Conservation (phyloP, 148 eudicot genomes). For the Cornus kousa region DNA sequence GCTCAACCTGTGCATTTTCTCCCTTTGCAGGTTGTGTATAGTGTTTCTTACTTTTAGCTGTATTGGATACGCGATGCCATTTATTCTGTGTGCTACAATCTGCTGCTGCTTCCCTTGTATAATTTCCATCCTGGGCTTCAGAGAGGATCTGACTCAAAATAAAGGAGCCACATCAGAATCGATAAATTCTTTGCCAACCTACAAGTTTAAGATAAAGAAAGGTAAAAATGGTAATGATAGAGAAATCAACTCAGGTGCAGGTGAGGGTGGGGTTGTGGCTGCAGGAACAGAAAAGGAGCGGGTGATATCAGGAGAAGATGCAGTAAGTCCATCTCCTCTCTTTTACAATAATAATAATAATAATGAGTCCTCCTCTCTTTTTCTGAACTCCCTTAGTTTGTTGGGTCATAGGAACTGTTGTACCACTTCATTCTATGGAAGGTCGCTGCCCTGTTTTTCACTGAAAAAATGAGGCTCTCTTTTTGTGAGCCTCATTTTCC, state of each 20-base stretch:
- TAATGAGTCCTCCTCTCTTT: conserved; percentile 20
- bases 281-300: conserved; percentile 91
- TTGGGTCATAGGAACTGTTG: not conserved
- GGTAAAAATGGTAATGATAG: conserved; percentile 36
- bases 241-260: conserved; percentile 28
- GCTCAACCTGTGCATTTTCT: conserved; percentile 12
- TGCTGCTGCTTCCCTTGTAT: conserved; percentile 98
- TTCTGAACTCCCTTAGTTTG: not conserved
- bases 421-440: not conserved
- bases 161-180: conserved; percentile 89
- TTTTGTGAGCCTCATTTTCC: too few relatives aligned
- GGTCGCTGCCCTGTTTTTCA: not conserved
- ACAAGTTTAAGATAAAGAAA: conserved; percentile 81
- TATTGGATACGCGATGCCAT: conserved; percentile 96
- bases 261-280: conserved; percentile 72
- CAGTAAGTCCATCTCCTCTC: conserved; percentile 48
- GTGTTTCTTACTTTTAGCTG: conserved; percentile 87
- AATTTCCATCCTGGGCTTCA: conserved; percentile 77
- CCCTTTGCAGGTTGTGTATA: conserved; percentile 71
- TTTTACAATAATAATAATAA: too few relatives aligned
- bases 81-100: conserved; percentile 87
- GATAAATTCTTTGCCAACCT: conserved; percentile 79
- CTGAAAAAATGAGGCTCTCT: too few relatives aligned
- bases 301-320: conserved; percentile 85
- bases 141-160: conserved; percentile 74